Percentiles rank a stretch among this genome's conserved stretches.
These are phyloP conservation scores for Celoporthe dispersa DNA, from an alignment of 2,329 filamentous ascomycete species.

Conservation along the genomic window DNA sequence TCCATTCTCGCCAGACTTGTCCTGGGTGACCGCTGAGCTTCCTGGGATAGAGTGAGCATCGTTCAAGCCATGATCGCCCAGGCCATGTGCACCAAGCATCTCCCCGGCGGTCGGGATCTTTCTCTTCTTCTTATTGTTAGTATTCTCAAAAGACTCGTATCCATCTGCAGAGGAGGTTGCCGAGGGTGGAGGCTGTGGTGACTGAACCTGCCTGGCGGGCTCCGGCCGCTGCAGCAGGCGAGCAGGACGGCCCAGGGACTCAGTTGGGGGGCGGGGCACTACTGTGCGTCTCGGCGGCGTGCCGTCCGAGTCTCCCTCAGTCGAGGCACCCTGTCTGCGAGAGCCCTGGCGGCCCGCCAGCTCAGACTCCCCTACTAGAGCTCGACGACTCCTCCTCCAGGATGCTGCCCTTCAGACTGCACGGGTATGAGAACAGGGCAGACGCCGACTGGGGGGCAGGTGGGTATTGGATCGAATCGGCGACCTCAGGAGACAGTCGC, in stretches of 20 bases:
- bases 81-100: conserved; percentile 49
- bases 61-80: conserved; percentile 34
- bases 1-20: conserved; percentile 23
- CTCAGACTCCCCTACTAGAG: conserved; percentile 39
- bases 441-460: conserved; percentile 71
- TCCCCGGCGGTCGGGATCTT: conserved; percentile 93
- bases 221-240: conserved; percentile 51
- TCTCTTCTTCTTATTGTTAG: conserved; percentile 98
- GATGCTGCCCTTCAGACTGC: conserved; percentile 49
- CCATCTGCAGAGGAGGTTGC: conserved; percentile 77
- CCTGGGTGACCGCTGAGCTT: conserved; percentile 38
- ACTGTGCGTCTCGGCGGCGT: conserved; percentile 45
- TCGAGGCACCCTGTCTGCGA: conserved; percentile 59
- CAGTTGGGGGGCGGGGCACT: conserved; percentile 52
- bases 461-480: conserved; percentile 81
- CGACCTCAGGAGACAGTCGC: conserved; percentile 82
- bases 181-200: conserved; percentile 64
- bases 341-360: conserved; percentile 39
- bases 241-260: conserved; percentile 48
- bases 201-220: conserved; percentile 48
- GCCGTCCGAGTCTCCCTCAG: conserved; percentile 67
- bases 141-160: conserved; percentile 97
- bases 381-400: conserved; percentile 48
- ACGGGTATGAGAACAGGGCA: conserved; percentile 78
- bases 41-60: conserved; percentile 39